Percentiles rank a stretch among this genome's conserved stretches.
phyloP scores from a whole-genome alignment of 345 rosid species.

The Heritiera fomes region DNA sequence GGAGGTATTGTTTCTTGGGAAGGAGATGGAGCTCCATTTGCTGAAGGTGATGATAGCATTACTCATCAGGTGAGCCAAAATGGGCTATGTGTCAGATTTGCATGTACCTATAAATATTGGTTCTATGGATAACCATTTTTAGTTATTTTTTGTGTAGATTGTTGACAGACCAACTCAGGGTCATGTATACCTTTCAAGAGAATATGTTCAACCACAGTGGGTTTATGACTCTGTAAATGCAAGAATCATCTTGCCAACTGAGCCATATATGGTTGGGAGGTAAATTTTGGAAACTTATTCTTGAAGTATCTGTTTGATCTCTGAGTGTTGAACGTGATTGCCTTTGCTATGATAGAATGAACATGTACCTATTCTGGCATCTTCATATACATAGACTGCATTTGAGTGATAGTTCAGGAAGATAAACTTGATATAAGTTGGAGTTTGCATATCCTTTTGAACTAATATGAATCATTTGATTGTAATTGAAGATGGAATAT shows the following conservation, averaged over 20 bases:
- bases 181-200: conserved; percentile 77
- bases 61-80: conserved; percentile 77
- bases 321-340: not conserved
- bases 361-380: too few relatives aligned
- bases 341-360: not conserved
- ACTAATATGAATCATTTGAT: not conserved
- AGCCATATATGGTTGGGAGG: conserved; percentile 79
- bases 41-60: conserved; percentile 75
- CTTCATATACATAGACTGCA: not conserved
- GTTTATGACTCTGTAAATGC: conserved; percentile 81
- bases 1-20: conserved; percentile 98
- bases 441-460: not conserved
- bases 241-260: conserved; percentile 70
- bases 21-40: conserved; percentile 87
- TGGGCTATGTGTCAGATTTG: not conserved
- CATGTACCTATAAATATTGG: not conserved
- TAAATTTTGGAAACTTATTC: conserved; percentile 25
- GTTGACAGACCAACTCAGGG: conserved; percentile 90
- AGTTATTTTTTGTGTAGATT: conserved; percentile 50
- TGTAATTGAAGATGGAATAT: not conserved
- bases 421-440: not conserved
- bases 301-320: not conserved
- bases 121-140: not conserved
- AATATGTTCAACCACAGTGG: conserved; percentile 96
- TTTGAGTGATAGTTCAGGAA: not conserved